Conservation (phyloP, 2,329 filamentous ascomycete genomes). For the Apiospora phragmitis region DNA sequence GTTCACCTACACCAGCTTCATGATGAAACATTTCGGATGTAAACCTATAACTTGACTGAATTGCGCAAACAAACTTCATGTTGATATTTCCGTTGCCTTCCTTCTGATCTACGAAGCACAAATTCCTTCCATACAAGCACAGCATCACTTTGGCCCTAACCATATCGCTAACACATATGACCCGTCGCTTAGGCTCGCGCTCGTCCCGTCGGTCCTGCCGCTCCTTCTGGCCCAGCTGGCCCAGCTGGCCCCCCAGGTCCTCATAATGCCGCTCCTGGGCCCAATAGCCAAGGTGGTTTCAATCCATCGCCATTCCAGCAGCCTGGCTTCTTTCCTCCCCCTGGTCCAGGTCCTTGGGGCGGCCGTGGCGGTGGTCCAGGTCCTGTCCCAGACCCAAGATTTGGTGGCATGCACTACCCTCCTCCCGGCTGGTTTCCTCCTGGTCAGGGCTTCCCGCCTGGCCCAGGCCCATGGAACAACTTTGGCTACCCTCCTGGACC, state of each 20-base stretch:
- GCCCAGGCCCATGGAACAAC: slow-evolving; percentile 57
- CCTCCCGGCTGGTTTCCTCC: slow-evolving; percentile 79
- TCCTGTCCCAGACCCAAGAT: slow-evolving; percentile 59
- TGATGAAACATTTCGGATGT: slow-evolving; percentile 99
- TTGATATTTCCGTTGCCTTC: slow-evolving; percentile 99
- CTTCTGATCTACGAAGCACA: slow-evolving; percentile 73
- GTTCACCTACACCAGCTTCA: slow-evolving; percentile 33
- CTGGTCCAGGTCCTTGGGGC: slow-evolving; percentile 56
- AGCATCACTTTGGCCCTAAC: neutral
- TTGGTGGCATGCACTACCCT: slow-evolving; percentile 76
- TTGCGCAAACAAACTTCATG: slow-evolving; percentile 89
- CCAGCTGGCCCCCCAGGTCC: slow-evolving; percentile 23
- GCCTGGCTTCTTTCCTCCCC: slow-evolving; percentile 50
- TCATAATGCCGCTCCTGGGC: slow-evolving; percentile 20
- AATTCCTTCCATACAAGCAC: slow-evolving; percentile 13
- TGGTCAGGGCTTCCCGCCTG: slow-evolving; percentile 72
- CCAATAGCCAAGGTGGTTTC: slow-evolving; percentile 39
- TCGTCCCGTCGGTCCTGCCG: slow-evolving; percentile 31
- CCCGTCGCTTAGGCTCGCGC: slow-evolving; percentile 36
- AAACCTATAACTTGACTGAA: slow-evolving; percentile 80
- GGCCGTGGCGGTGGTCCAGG: slow-evolving; percentile 52
- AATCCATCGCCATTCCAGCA: slow-evolving; percentile 45
- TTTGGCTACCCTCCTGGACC: slow-evolving; percentile 63
- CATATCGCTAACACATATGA: neutral
- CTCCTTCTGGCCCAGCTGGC: slow-evolving; percentile 19